phyloP scores from a whole-genome alignment of 768 basidiomycete species.

The Nevesoporus exiguus region DNA sequence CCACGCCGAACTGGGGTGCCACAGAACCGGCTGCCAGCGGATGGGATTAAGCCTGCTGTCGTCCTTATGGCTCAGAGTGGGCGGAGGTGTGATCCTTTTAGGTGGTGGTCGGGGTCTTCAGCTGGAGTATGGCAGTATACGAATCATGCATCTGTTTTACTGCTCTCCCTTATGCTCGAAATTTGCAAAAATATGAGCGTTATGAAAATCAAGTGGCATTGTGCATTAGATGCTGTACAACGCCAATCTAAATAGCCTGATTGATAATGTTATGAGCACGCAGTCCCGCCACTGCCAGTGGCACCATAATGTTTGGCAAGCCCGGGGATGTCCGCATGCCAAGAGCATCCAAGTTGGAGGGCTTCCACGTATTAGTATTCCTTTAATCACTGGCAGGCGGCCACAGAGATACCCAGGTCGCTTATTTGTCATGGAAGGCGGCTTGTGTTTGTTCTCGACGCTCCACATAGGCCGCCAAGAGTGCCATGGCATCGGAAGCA shows the following conservation, averaged over 20 bases:
- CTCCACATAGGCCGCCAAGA: background rate
- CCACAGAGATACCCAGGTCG: too few relatives aligned
- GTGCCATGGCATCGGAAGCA: too few relatives aligned
- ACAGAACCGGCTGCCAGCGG: conserved; percentile 25
- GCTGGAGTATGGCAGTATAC: conserved; percentile 11
- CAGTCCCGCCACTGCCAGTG: background rate
- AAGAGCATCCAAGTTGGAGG: background rate
- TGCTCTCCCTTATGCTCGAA: conserved; percentile 16
- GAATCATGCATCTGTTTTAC: conserved; percentile 16
- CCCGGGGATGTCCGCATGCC: background rate
- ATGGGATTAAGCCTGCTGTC: conserved; percentile 25
- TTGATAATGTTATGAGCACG: too few relatives aligned
- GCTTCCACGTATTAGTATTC: background rate
- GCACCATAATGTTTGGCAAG: background rate
- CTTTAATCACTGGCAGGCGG: background rate
- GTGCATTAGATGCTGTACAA: too few relatives aligned
- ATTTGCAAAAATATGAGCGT: conserved; percentile 19
- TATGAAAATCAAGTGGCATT: background rate
- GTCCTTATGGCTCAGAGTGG: conserved; percentile 1
- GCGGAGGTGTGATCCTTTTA: background rate
- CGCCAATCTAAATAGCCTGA: too few relatives aligned
- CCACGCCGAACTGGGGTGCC: conserved; percentile 40
- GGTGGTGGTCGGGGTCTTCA: background rate
- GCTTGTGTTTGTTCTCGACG: background rate
- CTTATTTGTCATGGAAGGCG: background rate